Evolutionary conservation across 2,329 filamentous ascomycete species (phyloP).

Genomic region (Aureobasidium namibiae): DNA sequence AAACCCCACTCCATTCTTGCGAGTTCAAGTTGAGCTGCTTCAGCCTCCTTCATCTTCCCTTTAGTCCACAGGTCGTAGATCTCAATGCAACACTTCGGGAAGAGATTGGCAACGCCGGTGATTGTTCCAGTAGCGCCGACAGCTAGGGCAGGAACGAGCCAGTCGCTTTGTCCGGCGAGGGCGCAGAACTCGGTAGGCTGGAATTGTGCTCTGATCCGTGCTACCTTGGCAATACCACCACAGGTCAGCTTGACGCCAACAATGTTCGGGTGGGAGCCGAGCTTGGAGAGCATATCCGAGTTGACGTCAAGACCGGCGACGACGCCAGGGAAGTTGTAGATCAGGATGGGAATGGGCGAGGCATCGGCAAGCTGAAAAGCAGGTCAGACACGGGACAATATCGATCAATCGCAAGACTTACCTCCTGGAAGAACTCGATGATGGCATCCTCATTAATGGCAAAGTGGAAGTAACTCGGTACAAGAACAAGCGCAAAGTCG

Average conservation of each 20-base stretch:
- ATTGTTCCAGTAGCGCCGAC: constrained; percentile 54
- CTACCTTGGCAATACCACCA: constrained; percentile 34
- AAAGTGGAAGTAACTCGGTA: constrained; percentile 34
- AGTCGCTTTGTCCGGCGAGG: constrained; percentile 36
- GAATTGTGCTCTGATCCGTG: constrained; percentile 21
- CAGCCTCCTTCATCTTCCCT: constrained; percentile 25
- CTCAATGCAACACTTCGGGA: constrained; percentile 40
- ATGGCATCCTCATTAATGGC: constrained; percentile 31
- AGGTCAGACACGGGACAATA: constrained; percentile 16
- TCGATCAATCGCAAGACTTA: constrained; percentile 21
- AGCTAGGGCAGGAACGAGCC: constrained; percentile 48
- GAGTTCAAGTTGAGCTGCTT: constrained; percentile 29
- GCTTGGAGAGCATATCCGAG: constrained; percentile 31
- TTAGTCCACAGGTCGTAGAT: constrained; percentile 40
- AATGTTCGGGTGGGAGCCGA: constrained; percentile 30
- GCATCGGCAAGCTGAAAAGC: constrained; percentile 46
- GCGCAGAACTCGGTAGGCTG: constrained; percentile 28
- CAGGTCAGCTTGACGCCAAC: constrained; percentile 32
- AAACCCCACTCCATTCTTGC: constrained; percentile 51
- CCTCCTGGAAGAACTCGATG: constrained; percentile 28
- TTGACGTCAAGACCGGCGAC: constrained; percentile 37
- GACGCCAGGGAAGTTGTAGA: constrained; percentile 42
- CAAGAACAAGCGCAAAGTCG: constrained; percentile 31
- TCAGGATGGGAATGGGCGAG: constrained; percentile 41
- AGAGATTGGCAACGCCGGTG: constrained; percentile 56